These are phyloP conservation scores for Trebouxia sp. DNA, from an alignment of 139 green algal genomes.

Conservation along the genomic window DNA sequence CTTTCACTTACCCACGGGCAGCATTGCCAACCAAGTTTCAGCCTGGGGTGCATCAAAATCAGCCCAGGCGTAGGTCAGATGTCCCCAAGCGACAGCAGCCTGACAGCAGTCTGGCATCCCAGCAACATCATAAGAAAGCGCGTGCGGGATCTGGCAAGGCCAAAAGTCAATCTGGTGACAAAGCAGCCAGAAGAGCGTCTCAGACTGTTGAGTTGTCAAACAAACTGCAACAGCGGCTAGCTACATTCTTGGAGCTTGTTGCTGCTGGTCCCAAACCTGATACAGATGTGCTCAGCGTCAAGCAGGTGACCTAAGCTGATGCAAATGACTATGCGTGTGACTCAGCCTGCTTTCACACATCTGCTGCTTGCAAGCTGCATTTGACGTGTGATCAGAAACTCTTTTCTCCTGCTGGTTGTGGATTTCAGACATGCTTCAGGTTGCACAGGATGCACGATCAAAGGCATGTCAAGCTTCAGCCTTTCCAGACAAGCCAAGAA, in stretches of 20 bases:
- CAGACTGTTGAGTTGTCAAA: neutral
- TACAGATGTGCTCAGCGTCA: neutral
- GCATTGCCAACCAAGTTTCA: neutral
- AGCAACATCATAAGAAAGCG: neutral
- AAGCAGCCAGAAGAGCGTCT: neutral
- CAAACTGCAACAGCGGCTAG: slow-evolving; percentile 38
- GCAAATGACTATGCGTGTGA: no score
- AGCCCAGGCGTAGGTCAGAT: neutral
- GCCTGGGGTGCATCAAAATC: neutral
- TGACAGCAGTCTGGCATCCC: neutral
- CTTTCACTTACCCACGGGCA: neutral
- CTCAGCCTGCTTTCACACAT: no score
- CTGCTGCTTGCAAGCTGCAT: no score
- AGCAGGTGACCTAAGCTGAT: neutral
- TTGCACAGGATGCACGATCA: no score
- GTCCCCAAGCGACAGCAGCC: neutral
- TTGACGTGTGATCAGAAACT: no score
- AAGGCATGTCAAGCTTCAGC: no score
- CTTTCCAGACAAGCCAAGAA: no score
- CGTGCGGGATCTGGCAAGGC: neutral
- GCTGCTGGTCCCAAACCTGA: neutral
- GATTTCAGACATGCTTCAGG: no score
- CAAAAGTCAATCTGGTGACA: neutral
- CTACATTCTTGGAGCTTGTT: slow-evolving; percentile 28
- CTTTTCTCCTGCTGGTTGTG: no score